phyloP scores from a whole-genome alignment of 192 early-diverging fungal species.

The Backusella liffmaniae region DNA sequence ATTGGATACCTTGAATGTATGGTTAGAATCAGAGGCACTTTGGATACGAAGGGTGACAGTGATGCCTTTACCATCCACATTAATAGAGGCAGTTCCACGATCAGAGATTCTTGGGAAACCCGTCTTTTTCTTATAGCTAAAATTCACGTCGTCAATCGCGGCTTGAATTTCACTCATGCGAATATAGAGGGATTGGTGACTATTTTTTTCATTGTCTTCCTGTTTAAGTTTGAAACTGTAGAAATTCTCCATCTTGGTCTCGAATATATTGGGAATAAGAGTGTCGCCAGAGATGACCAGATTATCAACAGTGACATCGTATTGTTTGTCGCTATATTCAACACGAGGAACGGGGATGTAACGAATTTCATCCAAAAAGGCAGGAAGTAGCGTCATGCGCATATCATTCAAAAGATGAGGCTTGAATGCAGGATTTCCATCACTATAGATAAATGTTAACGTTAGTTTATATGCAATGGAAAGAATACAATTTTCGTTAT shows the following conservation, averaged over 20 bases:
- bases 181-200: conserved; percentile 33
- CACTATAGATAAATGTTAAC: conserved; percentile 9
- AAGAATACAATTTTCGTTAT: neutral
- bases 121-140: conserved; percentile 40
- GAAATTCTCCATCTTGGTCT: conserved; percentile 37
- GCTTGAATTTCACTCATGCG: conserved; percentile 38
- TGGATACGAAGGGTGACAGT: conserved; percentile 25
- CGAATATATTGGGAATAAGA: conserved; percentile 38
- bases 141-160: conserved; percentile 37
- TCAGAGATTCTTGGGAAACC: conserved; percentile 39
- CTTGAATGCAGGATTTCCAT: conserved; percentile 41
- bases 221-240: conserved; percentile 33
- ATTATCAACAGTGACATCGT: conserved; percentile 43
- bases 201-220: conserved; percentile 10
- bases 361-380: conserved; percentile 41
- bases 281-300: conserved; percentile 40
- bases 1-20: conserved; percentile 34
- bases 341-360: conserved; percentile 46
- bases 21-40: conserved; percentile 22
- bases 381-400: conserved; percentile 37
- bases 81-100: conserved; percentile 33
- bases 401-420: conserved; percentile 45
- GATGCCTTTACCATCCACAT: conserved; percentile 20
- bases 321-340: conserved; percentile 44
- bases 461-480: neutral